These are phyloP conservation scores for Pelagomonas calceolata DNA, from an alignment of 108 stramenopile genomes.

Conservation along the genomic window DNA sequence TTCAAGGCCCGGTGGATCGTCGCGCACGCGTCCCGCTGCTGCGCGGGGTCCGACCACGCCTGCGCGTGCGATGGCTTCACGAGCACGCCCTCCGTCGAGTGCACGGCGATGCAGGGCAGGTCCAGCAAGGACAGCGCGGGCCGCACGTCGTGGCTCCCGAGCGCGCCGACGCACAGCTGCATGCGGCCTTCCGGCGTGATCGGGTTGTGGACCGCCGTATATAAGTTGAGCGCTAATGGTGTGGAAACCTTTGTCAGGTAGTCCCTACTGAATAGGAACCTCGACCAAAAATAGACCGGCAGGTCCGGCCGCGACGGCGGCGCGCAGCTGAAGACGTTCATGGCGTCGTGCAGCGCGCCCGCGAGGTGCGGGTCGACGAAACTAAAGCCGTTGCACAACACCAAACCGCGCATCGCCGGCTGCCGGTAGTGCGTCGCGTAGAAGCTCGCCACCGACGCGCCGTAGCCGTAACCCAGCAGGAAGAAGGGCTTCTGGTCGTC, in stretches of 20 bases:
- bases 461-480: constrained; percentile 62
- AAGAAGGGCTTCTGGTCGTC: constrained; percentile 48
- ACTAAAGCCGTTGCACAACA: constrained; percentile 57
- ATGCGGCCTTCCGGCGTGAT: constrained; percentile 61
- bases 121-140: constrained; percentile 40
- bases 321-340: constrained; percentile 63
- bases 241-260: constrained; percentile 66
- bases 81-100: constrained; percentile 56
- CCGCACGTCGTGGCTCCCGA: constrained; percentile 57
- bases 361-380: constrained; percentile 70
- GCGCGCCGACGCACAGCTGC: constrained; percentile 57
- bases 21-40: constrained; percentile 11
- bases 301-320: constrained; percentile 69
- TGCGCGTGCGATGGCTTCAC: constrained; percentile 60
- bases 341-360: constrained; percentile 71
- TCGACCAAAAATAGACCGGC: constrained; percentile 72
- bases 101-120: constrained; percentile 53
- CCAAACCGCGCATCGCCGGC: constrained; percentile 47
- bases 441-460: constrained; percentile 56
- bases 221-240: constrained; percentile 69
- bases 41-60: constrained; percentile 48
- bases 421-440: constrained; percentile 43
- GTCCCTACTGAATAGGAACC: constrained; percentile 61
- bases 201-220: constrained; percentile 74
- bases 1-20: constrained; percentile 48